A percentile compares a stretch with the other conserved stretches of the same genome.
These are phyloP conservation scores for Chlorella sp. DNA, from an alignment of 139 green algal genomes.

Conservation along the genomic window DNA sequence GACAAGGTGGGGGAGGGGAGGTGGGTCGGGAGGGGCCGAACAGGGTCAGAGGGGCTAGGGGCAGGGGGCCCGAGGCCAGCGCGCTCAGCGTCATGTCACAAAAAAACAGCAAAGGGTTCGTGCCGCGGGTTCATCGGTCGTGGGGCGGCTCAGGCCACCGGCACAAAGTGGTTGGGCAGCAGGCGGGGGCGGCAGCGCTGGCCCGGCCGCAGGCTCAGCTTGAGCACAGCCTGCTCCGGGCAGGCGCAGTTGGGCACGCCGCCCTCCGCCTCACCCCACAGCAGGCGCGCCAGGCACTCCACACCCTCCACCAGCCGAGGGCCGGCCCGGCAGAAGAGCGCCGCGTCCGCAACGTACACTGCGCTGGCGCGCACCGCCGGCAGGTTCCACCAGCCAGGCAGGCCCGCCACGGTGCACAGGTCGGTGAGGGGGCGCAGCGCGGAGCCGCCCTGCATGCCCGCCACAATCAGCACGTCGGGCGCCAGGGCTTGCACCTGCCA, in stretches of 20 bases:
- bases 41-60: no score
- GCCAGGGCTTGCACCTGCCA: constrained; percentile 66
- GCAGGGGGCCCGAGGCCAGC: no score
- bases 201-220: constrained; percentile 79
- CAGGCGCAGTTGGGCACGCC: constrained; percentile 46
- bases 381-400: constrained; percentile 91
- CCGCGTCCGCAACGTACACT: constrained; percentile 81
- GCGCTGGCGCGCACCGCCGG: constrained; percentile 78
- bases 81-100: no score
- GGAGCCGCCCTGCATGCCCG: constrained; percentile 16
- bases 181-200: constrained; percentile 80
- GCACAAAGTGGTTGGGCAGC: constrained; percentile 80
- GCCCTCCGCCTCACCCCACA: constrained; percentile 65
- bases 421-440: constrained; percentile 35
- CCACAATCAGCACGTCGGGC: constrained; percentile 82
- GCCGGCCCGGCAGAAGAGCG: constrained; percentile 71
- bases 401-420: constrained; percentile 70
- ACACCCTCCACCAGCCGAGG: constrained; percentile 86
- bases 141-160: constrained; percentile 33
- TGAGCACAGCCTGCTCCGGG: constrained; percentile 58
- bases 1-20: no score
- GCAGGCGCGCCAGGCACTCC: constrained; percentile 82
- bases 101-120: no score
- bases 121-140: no score
- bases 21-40: no score